Conservation (phyloP, 2,329 filamentous ascomycete species). For the Furcasterigmium furcatum region DNA sequence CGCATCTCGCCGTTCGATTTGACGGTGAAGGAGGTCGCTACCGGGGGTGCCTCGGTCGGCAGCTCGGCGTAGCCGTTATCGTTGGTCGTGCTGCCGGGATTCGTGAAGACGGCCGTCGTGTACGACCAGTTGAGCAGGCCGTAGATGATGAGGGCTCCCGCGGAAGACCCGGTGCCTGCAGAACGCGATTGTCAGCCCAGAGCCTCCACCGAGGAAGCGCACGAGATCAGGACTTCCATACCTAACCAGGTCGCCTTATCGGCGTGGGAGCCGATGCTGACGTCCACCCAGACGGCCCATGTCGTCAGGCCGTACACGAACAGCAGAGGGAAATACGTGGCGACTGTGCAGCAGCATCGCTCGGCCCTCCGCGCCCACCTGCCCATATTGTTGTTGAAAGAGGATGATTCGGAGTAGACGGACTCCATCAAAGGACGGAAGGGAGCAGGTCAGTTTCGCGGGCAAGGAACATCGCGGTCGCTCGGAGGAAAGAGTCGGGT, state of each 20-base stretch:
- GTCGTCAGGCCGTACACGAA: slow-evolving; percentile 90
- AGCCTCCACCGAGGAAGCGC: slow-evolving; percentile 7
- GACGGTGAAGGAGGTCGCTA: slow-evolving; percentile 78
- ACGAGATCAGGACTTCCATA: slow-evolving; percentile 27
- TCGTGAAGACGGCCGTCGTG: slow-evolving; percentile 88
- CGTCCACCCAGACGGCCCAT: slow-evolving; percentile 89
- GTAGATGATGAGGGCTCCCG: slow-evolving; percentile 69
- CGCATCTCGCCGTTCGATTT: slow-evolving; percentile 84
- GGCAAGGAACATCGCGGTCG: background rate
- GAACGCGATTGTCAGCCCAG: slow-evolving; percentile 11
- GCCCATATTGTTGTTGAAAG: slow-evolving; percentile 47
- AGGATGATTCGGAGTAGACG: slow-evolving; percentile 13
- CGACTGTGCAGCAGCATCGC: slow-evolving; percentile 75
- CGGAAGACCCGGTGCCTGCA: slow-evolving; percentile 52
- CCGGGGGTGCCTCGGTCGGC: slow-evolving; percentile 64
- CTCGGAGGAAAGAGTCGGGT: too few relatives aligned
- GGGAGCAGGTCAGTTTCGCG: background rate
- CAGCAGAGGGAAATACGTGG: slow-evolving; percentile 79
- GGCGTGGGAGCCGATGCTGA: slow-evolving; percentile 63
- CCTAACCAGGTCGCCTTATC: slow-evolving; percentile 54
- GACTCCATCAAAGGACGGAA: slow-evolving; percentile 10
- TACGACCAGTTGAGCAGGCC: slow-evolving; percentile 83
- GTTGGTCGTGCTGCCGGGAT: slow-evolving; percentile 70
- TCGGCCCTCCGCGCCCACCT: slow-evolving; percentile 70
- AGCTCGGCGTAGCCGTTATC: slow-evolving; percentile 73